These are phyloP conservation scores for Heterobasidion parviporum DNA, from an alignment of 1,284 basidiomycete genomes.

Conservation along the genomic window DNA sequence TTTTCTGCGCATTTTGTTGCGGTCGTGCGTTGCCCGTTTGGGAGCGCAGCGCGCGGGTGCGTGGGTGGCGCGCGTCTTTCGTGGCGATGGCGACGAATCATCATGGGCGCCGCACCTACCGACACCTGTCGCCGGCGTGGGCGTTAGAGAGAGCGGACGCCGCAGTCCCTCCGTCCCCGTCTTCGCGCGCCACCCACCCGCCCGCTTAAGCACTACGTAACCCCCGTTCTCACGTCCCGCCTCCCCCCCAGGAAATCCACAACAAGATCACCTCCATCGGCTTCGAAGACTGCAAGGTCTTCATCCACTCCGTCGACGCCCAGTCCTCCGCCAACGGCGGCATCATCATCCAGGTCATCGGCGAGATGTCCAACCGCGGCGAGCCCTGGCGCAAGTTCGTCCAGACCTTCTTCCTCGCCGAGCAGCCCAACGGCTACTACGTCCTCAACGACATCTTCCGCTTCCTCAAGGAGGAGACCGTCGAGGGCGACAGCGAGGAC, in stretches of 20 bases:
- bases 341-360: slow-evolving; percentile 98
- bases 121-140: no score
- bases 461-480: slow-evolving; percentile 93
- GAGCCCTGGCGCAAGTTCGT: slow-evolving; percentile 97
- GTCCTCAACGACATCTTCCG: slow-evolving; percentile 99
- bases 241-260: slow-evolving; percentile 80
- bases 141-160: no score
- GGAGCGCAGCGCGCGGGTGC: no score
- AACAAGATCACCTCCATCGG: slow-evolving; percentile 90
- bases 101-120: no score
- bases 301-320: slow-evolving; percentile 91
- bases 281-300: slow-evolving; percentile 96
- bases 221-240: neutral
- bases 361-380: slow-evolving; percentile 92
- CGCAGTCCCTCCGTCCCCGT: no score
- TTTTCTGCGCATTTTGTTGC: neutral
- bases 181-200: no score
- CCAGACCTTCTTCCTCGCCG: slow-evolving; percentile 99
- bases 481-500: slow-evolving; percentile 66
- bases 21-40: slow-evolving; percentile 1
- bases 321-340: slow-evolving; percentile 92
- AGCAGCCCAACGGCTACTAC: slow-evolving; percentile 98
- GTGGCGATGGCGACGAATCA: neutral
- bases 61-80: no score
- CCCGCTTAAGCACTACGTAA: no score